phyloP scores from a whole-genome alignment of 202 grass and related monocot species.

The Brachypodium distachyon region DNA sequence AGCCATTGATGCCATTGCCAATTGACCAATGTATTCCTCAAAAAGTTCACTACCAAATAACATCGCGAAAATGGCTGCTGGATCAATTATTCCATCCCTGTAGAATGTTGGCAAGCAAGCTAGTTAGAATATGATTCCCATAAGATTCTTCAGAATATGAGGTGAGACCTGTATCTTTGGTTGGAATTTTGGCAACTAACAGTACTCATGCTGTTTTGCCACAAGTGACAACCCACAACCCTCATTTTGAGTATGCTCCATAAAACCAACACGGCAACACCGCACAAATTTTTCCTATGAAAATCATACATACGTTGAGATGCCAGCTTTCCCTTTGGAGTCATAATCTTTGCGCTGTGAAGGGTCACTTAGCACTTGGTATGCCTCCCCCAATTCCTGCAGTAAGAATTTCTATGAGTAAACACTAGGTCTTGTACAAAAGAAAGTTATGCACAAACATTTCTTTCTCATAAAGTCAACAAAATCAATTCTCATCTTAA shows the following conservation, averaged over 20 bases:
- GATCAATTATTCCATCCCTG: slow-evolving; percentile 95
- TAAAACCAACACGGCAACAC: too few relatives aligned
- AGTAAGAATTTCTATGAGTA: slow-evolving; percentile 5
- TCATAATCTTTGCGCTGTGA: slow-evolving; percentile 78
- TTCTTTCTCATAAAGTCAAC: neutral
- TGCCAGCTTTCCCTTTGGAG: slow-evolving; percentile 69
- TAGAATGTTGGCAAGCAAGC: slow-evolving; percentile 9
- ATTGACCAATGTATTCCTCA: slow-evolving; percentile 95
- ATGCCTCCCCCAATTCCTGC: slow-evolving; percentile 93
- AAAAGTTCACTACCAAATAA: slow-evolving; percentile 96
- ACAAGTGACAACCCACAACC: neutral
- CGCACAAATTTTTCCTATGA: neutral
- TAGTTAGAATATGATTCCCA: neutral
- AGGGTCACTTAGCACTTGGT: slow-evolving; percentile 95
- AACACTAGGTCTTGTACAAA: neutral
- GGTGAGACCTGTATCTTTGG: neutral
- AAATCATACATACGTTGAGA: slow-evolving; percentile 72
- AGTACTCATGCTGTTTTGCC: neutral
- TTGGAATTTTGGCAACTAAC: neutral
- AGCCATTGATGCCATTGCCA: slow-evolving; percentile 95
- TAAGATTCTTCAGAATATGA: neutral
- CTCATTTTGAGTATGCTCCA: neutral
- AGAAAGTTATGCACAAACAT: slow-evolving; percentile 13
- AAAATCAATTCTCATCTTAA: neutral
- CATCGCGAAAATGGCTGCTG: slow-evolving; percentile 96